Conservation (phyloP, 305 asterid genomes). For the Solanum hybrid region DNA sequence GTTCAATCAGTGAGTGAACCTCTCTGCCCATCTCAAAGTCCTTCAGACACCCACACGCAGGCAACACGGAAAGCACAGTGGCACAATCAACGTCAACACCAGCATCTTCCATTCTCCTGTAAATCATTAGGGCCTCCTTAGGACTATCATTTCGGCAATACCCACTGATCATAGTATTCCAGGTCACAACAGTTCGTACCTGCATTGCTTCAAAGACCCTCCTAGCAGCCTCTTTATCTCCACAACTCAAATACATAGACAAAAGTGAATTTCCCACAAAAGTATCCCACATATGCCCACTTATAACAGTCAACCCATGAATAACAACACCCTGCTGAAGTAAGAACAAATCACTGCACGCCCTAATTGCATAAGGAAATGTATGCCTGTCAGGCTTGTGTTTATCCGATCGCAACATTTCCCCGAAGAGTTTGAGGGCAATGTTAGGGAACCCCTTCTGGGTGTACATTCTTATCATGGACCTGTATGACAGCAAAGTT, state of each 20-base stretch:
- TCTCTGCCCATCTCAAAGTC: conserved; percentile 46
- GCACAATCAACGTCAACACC: conserved; percentile 59
- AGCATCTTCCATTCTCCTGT: conserved; percentile 37
- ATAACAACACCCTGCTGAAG: conserved; percentile 46
- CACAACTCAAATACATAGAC: conserved; percentile 81
- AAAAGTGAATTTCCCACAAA: conserved; percentile 77
- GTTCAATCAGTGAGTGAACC: conserved; percentile 47
- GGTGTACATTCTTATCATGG: conserved; percentile 51
- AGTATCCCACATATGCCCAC: conserved; percentile 32
- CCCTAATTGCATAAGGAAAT: conserved; percentile 62
- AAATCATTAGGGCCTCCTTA: conserved; percentile 47
- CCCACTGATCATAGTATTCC: conserved; percentile 96
- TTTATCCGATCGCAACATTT: conserved; percentile 42
- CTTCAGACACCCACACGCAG: conserved; percentile 62
- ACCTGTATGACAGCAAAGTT: conserved; percentile 44
- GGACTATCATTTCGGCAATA: conserved; percentile 40
- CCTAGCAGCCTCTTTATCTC: conserved; percentile 48
- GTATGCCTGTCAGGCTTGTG: conserved; percentile 41
- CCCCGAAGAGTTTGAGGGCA: conserved; percentile 53
- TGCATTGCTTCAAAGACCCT: conserved; percentile 47
- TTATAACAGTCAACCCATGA: conserved; percentile 54
- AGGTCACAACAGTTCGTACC: conserved; percentile 48
- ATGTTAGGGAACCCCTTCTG: conserved; percentile 41
- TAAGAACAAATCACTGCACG: conserved; percentile 51
- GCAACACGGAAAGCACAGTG: conserved; percentile 64